Evolutionary conservation across 192 early-diverging fungal genomes (phyloP), one percentile per base, ranked within the genome.

Genomic region (Phlyctochytrium bullatum): DNA sequence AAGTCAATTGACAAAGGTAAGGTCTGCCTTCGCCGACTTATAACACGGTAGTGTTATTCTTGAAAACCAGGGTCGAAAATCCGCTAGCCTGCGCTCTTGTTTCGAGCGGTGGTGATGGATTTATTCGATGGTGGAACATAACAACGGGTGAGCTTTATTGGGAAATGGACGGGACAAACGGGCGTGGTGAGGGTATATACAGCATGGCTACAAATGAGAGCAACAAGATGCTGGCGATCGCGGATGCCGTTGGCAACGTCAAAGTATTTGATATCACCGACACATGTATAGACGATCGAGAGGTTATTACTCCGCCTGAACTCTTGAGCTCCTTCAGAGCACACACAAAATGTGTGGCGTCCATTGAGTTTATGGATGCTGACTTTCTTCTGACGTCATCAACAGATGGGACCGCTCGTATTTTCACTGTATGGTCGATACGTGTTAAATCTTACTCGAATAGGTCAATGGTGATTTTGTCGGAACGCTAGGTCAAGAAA

Each of bases 401-500:
- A 25, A 68, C 72, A 30, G 83, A 85, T 61, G 68, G 76, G 23
- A 82, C 80, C 16, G 71, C 78, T 2, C 25, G 83, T 24, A 34
- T 85, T 40, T 85, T 78, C 34, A 82, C 76, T n/a, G 78, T 83
- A 65, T 52, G 58, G 53, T 14, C 34, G 12, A 61, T n/a, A 4
- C 2, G 60, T 30, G 32, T 30, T 33, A 66, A 23, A 0, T 4
- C 58, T 53, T 17, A 30, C 62, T 35, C 30, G 36, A 4, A 16
- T 17, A 80, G 78, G 33, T 67, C 30, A 23, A 64, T 24, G 82
- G 84, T 2, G 64, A 77, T 30, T 82, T 65, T 59, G 76, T 86
- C 66, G 84, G 84, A 40, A 78, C 75, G 10, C 76, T 85, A 47
- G 84, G 84, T 2, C 81, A 84, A 51, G 61, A 69, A 16, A 59